A percentile compares a stretch with the other conserved stretches of the same genome.
Evolutionary conservation across 306 rosid genomes (phyloP).

Genomic region (Notholithocarpus densiflorus): DNA sequence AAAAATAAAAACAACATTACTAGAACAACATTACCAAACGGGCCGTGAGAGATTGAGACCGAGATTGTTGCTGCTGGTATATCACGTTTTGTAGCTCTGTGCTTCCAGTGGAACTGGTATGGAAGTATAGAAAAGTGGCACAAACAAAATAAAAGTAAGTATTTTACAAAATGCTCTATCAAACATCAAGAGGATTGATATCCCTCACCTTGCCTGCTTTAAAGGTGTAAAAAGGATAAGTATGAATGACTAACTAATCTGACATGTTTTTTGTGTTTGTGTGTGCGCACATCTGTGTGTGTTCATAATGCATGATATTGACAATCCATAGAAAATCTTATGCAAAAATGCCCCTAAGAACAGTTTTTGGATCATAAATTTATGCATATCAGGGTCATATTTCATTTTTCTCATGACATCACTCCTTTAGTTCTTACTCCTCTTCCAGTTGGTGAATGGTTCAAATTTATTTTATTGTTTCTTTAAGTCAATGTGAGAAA

Average conservation of each 20-base stretch:
- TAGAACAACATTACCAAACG: too few species aligned
- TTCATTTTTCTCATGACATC: not conserved
- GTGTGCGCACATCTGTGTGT: not conserved
- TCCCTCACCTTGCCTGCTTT: not conserved
- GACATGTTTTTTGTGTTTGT: not conserved
- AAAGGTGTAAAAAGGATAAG: not conserved
- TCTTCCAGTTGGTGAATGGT: not conserved
- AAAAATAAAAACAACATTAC: too few species aligned
- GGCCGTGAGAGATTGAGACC: too few species aligned
- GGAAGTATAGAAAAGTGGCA: conserved; percentile 70
- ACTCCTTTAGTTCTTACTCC: not conserved
- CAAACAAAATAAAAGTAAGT: conserved; percentile 45
- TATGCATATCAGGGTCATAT: not conserved
- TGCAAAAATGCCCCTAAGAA: not conserved
- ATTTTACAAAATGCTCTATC: conserved; percentile 6
- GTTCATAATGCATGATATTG: not conserved
- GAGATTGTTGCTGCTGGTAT: conserved; percentile 43
- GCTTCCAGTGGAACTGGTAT: conserved; percentile 78
- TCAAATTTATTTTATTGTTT: not conserved
- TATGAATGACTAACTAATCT: not conserved
- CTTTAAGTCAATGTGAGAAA: not conserved
- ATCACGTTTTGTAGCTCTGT: conserved; percentile 48
- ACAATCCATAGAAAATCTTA: not conserved
- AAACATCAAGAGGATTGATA: conserved; percentile 12
- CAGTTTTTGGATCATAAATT: not conserved